Base-by-base conservation (phyloP, 2,329 filamentous ascomycete genomes). In the Chaetomiaceae sp. region DNA sequence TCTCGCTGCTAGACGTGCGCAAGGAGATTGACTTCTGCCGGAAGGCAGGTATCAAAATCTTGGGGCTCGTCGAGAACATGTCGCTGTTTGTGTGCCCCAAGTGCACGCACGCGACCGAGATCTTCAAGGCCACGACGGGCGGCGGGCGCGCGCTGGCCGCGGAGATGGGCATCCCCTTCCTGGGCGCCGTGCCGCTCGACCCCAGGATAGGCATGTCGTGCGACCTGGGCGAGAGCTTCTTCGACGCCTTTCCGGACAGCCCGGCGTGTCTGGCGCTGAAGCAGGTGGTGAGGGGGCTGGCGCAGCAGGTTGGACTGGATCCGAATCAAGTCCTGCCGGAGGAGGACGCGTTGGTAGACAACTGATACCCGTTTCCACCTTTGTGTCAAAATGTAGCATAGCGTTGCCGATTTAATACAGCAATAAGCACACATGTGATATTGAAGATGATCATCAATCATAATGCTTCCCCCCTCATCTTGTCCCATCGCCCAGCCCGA, bases 21-120 rank as follows among this genome's bases (percentile, higher is more conserved):
- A 97, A 96, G 68, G 93, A 98, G 67, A 91, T 98, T 48, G 91
- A 98, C 62, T 98, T 98, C 62, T 98, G 94, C 68, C 76, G 83
- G 48, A 98, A 98, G 68, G 93, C 93, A 0, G 88, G 87, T 4
- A 97, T 98, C 56, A 78, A 75, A 38, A 80, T 98, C 6, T 66
- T 98, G 3, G 93, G 93, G 0, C 73, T 98, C 33, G 93, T 95
- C 14, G 93, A 98, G 72, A 98, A 98, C 62, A 98, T 98, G 93
- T 88, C 84, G 48, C 88, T 89, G 3, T 98, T 97, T 58, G 90
- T 98, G 43, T 98, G 93, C 62, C 90, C 90, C 9, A 91, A 87
- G 47, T 98, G 93, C 67, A 86, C 81, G 45, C 82, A 89, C 55
- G 73, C 81, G 63, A 84, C 76, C 59, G 81, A 95, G 64, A 95